Evolutionary conservation across 2,329 filamentous ascomycete genomes (phyloP).

Genomic region (Alternaria solani): DNA sequence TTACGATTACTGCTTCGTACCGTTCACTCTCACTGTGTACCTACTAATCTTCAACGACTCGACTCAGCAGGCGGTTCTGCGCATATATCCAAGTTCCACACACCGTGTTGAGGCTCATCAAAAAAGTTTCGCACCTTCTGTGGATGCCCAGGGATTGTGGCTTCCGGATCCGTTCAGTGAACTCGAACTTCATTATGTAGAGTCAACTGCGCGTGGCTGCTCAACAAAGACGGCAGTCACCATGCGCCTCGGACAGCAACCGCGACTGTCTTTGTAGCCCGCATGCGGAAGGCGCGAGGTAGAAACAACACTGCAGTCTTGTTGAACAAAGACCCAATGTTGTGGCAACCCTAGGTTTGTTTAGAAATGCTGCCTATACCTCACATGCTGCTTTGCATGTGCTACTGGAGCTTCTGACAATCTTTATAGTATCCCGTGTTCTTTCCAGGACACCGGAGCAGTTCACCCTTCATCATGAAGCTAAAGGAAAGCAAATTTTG

Average conservation of each 20-base stretch:
- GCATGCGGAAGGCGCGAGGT: constrained; percentile 7
- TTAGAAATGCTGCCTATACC: neutral
- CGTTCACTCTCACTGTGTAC: neutral
- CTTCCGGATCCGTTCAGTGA: neutral
- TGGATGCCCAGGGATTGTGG: neutral
- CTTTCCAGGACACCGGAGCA: neutral
- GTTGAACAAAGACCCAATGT: constrained; percentile 8
- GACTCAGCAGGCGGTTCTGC: neutral
- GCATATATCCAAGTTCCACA: neutral
- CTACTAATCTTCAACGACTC: neutral
- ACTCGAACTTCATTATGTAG: neutral
- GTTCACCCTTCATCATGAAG: neutral
- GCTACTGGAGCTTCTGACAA: neutral
- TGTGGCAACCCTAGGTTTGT: neutral
- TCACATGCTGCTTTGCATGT: neutral
- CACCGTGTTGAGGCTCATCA: neutral
- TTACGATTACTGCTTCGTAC: constrained; percentile 20
- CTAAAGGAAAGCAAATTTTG: neutral
- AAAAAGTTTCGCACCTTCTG: neutral
- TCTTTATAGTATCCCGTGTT: neutral
- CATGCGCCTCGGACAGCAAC: neutral
- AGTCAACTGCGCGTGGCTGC: neutral
- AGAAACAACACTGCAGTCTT: neutral
- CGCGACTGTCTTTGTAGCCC: constrained; percentile 2
- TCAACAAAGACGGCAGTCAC: neutral